A percentile compares a stretch with the other conserved stretches of the same genome.
phyloP scores from a whole-genome alignment of 208 protist genomes.

The Plasmodiophora brassicae region DNA sequence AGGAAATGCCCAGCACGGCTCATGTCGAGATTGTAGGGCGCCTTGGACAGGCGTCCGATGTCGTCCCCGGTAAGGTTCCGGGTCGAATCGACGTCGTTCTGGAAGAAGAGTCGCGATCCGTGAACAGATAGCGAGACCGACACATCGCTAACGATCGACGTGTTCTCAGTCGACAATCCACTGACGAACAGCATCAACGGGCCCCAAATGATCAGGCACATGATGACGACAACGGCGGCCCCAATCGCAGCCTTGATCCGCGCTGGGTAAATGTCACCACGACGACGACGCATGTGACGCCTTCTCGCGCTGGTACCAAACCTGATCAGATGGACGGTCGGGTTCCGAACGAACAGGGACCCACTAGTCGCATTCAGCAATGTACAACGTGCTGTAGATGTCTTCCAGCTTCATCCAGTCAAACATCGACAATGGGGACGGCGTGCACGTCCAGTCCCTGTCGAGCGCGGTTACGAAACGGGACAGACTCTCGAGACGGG shows the following conservation, averaged over 20 bases:
- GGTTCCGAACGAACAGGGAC: too few species aligned
- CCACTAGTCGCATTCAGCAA: neutral
- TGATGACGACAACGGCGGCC: neutral
- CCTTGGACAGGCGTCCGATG: too few species aligned
- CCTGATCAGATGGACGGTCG: too few species aligned
- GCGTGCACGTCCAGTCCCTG: neutral
- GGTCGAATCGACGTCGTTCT: too few species aligned
- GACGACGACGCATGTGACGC: neutral
- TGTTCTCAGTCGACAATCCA: neutral
- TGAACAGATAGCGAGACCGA: too few species aligned
- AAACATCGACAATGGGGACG: neutral
- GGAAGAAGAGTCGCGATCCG: too few species aligned
- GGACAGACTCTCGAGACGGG: neutral
- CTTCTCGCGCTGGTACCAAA: too few species aligned
- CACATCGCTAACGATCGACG: too few species aligned
- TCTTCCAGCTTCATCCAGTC: neutral
- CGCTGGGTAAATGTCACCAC: neutral
- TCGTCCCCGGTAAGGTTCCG: too few species aligned
- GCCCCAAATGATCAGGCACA: neutral
- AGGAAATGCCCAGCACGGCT: too few species aligned
- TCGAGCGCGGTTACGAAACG: neutral
- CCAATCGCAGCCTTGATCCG: neutral
- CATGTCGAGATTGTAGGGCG: too few species aligned
- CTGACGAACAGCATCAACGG: neutral
- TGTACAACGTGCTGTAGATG: neutral